Evolutionary conservation across 495 filamentous ascomycete species (phyloP), one percentile per base, ranked within the genome.

Genomic region (Neurospora sublineolata): DNA sequence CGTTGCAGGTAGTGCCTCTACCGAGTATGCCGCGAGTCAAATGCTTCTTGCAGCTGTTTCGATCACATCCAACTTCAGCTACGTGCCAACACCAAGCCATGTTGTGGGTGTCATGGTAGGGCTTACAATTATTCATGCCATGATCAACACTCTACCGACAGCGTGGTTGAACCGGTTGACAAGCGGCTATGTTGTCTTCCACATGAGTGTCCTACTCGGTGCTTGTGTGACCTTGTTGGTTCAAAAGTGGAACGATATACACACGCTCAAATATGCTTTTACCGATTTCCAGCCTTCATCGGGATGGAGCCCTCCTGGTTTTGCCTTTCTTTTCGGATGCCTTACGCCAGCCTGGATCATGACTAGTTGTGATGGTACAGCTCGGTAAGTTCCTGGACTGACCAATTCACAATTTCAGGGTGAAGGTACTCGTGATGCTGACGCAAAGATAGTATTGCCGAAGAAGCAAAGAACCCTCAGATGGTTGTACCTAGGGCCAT

Each of bases 271-370:
- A 12, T 91, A 90, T 76, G 88, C 89, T 5, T 92, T 91, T 75
- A 90, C 88, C 33, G 75, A 89, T 40, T 86, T 90, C 67, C 84
- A 83, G 23, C 82, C 88, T 38, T 81, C 77, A 11, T 89, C 86
- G 0, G 89, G 89, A 14, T 92, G 90, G 90, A 84, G 72, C 0
- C 89, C 87, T 8, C 81, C 83, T 30, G 90, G 89, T 7, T 91
- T 89, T 76, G 87, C 86, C n/a, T 91, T 89, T 76, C 76, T 92
- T 38, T 90, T 92, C 72, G 90, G 90, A 27, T 91, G 90, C 76
- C 79, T 92, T 30, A 88, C 87, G 10, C 89, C 90, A 36, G 87
- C 87, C 0, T 92, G 90, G 88, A 89, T 87, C 52, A 89, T 89
- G 79, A 78, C 77, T n/a, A 73, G 73, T 36, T 77, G 77, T 12